Evolutionary conservation across 148 eudicot genomes (phyloP).

Genomic region (Diospyros lotus): DNA sequence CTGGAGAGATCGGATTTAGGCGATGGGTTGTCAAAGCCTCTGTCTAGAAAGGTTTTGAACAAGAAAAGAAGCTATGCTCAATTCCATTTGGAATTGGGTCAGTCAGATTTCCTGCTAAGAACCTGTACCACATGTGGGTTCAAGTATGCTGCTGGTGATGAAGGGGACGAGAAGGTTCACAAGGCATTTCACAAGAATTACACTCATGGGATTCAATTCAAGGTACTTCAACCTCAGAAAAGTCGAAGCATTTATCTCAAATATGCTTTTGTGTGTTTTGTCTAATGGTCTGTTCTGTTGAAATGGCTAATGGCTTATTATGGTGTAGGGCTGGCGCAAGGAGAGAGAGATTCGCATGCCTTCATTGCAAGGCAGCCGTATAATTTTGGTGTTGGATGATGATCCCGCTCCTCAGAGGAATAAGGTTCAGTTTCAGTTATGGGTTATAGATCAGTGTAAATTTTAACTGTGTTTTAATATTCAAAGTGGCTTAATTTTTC

Average conservation of each 20-base stretch:
- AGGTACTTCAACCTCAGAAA: conserved; percentile 35
- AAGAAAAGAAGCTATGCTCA: conserved; percentile 89
- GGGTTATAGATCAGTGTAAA: background rate
- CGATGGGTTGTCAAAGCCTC: conserved; percentile 17
- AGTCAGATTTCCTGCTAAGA: conserved; percentile 79
- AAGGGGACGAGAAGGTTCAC: conserved; percentile 77
- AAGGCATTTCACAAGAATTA: conserved; percentile 62
- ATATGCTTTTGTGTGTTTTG: background rate
- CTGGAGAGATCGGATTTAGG: conserved; percentile 13
- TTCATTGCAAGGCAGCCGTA: conserved; percentile 44
- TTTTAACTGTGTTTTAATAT: too few relatives aligned
- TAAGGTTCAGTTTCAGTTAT: conserved; percentile 43
- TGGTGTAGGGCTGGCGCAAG: conserved; percentile 68
- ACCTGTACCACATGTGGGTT: conserved; percentile 71
- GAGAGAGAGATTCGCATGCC: conserved; percentile 51
- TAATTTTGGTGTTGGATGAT: conserved; percentile 52
- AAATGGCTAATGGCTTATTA: background rate
- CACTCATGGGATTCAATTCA: conserved; percentile 69
- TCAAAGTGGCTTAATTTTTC: too few relatives aligned
- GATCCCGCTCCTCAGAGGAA: conserved; percentile 67
- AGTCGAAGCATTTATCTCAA: background rate
- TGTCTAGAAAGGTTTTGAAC: conserved; percentile 39
- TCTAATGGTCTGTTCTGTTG: background rate
- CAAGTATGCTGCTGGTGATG: conserved; percentile 78
- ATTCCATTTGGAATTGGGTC: conserved; percentile 83